These are phyloP conservation scores for Rhodosporidiobolus odoratus DNA, from an alignment of 768 basidiomycete genomes.

Conservation along the genomic window DNA sequence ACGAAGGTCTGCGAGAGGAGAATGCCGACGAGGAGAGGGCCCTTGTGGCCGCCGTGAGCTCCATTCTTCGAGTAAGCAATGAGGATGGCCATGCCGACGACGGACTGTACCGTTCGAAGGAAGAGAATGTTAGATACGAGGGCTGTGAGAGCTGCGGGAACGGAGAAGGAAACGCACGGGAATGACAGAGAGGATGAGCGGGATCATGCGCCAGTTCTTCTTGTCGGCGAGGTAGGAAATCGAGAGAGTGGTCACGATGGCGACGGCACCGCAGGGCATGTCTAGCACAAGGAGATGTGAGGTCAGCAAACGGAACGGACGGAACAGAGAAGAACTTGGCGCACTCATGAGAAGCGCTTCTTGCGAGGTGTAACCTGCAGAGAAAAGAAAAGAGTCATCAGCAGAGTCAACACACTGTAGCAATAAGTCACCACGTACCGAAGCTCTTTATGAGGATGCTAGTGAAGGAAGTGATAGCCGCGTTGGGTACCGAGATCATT, in stretches of 20 bases:
- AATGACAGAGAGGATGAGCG: constrained; percentile 7
- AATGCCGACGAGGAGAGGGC: constrained; percentile 57
- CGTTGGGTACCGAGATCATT: constrained; percentile 51
- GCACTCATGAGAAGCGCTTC: constrained; percentile 57
- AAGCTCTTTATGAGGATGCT: constrained; percentile 20
- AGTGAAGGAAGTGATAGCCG: constrained; percentile 22
- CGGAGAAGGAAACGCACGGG: neutral
- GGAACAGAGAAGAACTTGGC: too few relatives aligned
- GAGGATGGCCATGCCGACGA: constrained; percentile 56
- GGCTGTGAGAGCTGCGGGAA: neutral
- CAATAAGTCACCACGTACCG: neutral
- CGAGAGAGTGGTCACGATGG: constrained; percentile 53
- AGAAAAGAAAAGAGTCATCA: neutral
- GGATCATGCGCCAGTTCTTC: constrained; percentile 16
- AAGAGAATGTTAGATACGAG: neutral
- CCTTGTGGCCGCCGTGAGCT: constrained; percentile 49
- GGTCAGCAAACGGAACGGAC: too few relatives aligned
- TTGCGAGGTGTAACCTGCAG: constrained; percentile 51
- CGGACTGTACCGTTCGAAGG: constrained; percentile 47
- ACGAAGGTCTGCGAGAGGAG: constrained; percentile 53
- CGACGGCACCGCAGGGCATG: constrained; percentile 57
- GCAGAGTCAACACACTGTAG: neutral
- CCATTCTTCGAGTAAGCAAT: constrained; percentile 52
- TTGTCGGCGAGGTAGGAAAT: constrained; percentile 15
- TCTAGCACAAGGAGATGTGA: constrained; percentile 39